Evolutionary conservation across 148 eudicot species (phyloP), one percentile per base, ranked within the genome.

Genomic region (Silene uniflora): DNA sequence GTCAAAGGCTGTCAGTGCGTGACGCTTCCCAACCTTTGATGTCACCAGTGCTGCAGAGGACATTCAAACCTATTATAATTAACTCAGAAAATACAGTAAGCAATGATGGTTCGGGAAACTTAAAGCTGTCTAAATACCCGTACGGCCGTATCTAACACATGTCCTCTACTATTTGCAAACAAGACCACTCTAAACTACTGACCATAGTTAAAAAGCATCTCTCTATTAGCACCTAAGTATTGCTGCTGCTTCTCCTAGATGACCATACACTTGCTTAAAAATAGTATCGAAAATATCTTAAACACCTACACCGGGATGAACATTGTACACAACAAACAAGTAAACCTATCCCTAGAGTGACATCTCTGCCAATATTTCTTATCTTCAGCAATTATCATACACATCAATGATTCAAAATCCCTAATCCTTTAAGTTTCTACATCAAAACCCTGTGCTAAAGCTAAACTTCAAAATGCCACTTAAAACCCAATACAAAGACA

Each of bases 1-100:
- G 75, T 96, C 99, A 82, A 92, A 96, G 18, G 91, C 95, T 4
- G 99, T 78, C 67, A 92, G 85, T 61, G 99, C 97, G 86, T 96
- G 98, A 61, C 98, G 98, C 81, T 96, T 96, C 64, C 99, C 98
- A 70, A 96, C 95, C 80, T 96, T 96, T 62, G 99, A 92, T 67
- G 98, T 88, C 79, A 96, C 94, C 99, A 96, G 91, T 67, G 91
- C 99, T 96, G 90, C 87, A 88, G 25, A 22, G 25, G 42, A 81
- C 66, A 54, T 67, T 72, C 56, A 75, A 21, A 67, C 75, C 76
- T 35, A 29, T 79, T 67, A 84, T 56, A 39, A 72, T 46, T 32
- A 25, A 72, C 29, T 14, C 47, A 54, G 16, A 54, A 47, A 2
- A 52, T 27, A 24, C 16, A 4, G 29, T 22, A 39, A 12, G 8